phyloP scores from a whole-genome alignment of 805 yeast species.

The Cyberlindnera japonica region DNA sequence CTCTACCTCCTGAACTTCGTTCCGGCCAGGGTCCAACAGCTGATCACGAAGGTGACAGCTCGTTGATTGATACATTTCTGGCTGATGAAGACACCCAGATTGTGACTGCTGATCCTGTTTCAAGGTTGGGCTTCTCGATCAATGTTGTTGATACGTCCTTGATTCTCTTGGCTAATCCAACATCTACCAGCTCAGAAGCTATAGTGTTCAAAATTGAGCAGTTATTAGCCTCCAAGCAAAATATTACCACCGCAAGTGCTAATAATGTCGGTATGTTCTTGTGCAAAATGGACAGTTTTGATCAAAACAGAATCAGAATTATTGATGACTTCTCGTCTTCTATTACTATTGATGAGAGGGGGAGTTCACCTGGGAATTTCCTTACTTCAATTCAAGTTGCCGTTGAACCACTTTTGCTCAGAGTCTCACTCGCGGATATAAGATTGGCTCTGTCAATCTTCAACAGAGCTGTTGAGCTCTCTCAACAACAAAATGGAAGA shows the following conservation, averaged over 20 bases:
- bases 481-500: conserved; percentile 21
- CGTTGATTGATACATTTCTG: conserved; percentile 4
- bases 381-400: conserved; percentile 65
- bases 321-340: conserved; percentile 87
- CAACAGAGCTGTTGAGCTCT: conserved; percentile 56
- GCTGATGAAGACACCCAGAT: conserved; percentile 6
- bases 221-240: conserved; percentile 63
- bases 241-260: conserved; percentile 61
- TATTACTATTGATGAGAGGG: conserved; percentile 66
- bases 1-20: conserved; percentile 13
- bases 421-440: conserved; percentile 86
- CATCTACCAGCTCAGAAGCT: conserved; percentile 69
- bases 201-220: conserved; percentile 87
- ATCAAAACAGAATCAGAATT: conserved; percentile 62
- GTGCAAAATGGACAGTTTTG: conserved; percentile 65
- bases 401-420: conserved; percentile 73
- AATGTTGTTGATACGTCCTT: conserved; percentile 76
- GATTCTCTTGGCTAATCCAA: conserved; percentile 76
- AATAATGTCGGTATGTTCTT: conserved; percentile 84
- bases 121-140: conserved; percentile 48
- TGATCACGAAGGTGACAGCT: conserved; percentile 1
- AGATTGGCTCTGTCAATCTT: conserved; percentile 72
- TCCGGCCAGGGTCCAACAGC: background rate
- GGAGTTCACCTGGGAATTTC: conserved; percentile 53
- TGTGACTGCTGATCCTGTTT: conserved; percentile 7